Conservation (phyloP, 2,329 filamentous ascomycete species). For the Fusarium tjaetaba region DNA sequence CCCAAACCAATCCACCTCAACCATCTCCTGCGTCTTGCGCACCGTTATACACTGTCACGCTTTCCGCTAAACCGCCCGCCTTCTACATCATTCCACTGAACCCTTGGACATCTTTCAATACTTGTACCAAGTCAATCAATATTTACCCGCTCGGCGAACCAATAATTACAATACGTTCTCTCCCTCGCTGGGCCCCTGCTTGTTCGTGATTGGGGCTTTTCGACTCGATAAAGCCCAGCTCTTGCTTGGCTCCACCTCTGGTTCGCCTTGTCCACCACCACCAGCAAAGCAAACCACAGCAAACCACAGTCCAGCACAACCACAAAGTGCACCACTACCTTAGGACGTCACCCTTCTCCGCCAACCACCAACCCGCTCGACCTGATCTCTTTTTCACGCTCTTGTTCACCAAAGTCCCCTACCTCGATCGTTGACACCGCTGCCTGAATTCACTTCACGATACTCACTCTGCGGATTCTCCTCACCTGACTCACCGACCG, state of each 20-base stretch:
- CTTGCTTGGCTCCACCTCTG: slow-evolving; percentile 34
- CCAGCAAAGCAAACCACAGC: slow-evolving; percentile 1
- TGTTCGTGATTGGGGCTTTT: slow-evolving; percentile 20
- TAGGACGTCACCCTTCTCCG: slow-evolving; percentile 32
- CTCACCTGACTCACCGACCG: slow-evolving; percentile 10
- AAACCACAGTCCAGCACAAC: neutral
- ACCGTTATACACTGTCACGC: slow-evolving; percentile 24
- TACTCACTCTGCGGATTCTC: slow-evolving; percentile 1
- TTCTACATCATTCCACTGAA: slow-evolving; percentile 14
- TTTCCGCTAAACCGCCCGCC: slow-evolving; percentile 8
- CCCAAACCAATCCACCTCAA: neutral
- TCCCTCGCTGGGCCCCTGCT: slow-evolving; percentile 8
- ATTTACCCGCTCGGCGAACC: slow-evolving; percentile 12
- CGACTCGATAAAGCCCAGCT: slow-evolving; percentile 29
- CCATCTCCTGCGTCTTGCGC: slow-evolving; percentile 7
- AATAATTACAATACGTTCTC: slow-evolving; percentile 11
- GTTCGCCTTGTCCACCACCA: slow-evolving; percentile 31
- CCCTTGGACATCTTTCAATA: neutral
- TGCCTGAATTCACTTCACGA: slow-evolving; percentile 7
- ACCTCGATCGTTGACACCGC: neutral
- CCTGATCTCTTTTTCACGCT: slow-evolving; percentile 18
- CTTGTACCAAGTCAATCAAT: neutral
- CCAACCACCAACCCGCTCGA: slow-evolving; percentile 7
- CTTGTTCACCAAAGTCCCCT: neutral
- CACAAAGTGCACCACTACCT: slow-evolving; percentile 12